Evolutionary conservation across 768 basidiomycete genomes (phyloP).

Genomic region (Crepidotus variabilis): DNA sequence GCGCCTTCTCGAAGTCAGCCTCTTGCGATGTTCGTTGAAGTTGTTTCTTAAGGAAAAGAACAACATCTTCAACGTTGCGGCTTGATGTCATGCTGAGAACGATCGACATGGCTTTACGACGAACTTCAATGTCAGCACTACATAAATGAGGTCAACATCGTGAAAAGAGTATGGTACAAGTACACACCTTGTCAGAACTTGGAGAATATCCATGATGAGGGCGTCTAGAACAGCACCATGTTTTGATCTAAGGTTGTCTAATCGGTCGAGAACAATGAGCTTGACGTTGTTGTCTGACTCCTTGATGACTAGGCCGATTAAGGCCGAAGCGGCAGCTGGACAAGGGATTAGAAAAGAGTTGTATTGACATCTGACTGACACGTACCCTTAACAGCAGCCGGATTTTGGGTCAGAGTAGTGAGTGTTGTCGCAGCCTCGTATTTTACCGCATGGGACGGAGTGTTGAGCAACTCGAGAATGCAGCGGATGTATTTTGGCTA

Average conservation of each 20-base stretch:
- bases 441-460: constrained; percentile 89
- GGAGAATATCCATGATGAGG: constrained; percentile 93
- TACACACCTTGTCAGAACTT: constrained; percentile 73
- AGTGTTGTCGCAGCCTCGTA: constrained; percentile 97
- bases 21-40: constrained; percentile 85
- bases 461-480: constrained; percentile 90
- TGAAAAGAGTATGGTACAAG: background rate
- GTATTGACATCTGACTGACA: background rate
- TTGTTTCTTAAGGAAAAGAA: constrained; percentile 95
- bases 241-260: constrained; percentile 76
- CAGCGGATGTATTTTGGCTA: constrained; percentile 92
- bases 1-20: constrained; percentile 88
- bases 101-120: constrained; percentile 85
- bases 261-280: constrained; percentile 90
- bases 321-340: constrained; percentile 81
- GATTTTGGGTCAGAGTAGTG: constrained; percentile 91
- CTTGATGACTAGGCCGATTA: constrained; percentile 87
- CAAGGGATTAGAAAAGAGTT: constrained; percentile 3
- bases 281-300: constrained; percentile 99
- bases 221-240: constrained; percentile 88
- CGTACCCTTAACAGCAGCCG: constrained; percentile 91
- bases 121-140: constrained; percentile 95
- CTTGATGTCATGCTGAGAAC: constrained; percentile 91
- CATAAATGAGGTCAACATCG: constrained; percentile 2
- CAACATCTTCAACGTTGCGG: constrained; percentile 95